Base-by-base conservation (phyloP, 2,329 filamentous ascomycete species). In the Apiospora rasikravindrae region DNA sequence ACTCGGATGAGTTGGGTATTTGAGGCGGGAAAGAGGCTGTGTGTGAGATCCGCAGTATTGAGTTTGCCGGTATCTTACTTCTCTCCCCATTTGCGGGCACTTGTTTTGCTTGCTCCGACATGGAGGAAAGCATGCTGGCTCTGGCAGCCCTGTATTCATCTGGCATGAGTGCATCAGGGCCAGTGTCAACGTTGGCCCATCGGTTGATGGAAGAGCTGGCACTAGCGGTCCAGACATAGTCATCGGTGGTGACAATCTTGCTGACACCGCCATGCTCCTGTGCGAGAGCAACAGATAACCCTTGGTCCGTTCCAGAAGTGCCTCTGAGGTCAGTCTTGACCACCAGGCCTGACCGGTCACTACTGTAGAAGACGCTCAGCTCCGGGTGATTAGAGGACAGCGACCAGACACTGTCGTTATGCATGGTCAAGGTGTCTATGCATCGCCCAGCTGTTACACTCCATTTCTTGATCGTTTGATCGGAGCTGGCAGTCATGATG, bases 401-500 rank as follows among this genome's bases (percentile, higher is more conserved):
- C 1, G 94, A 97, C 96, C 96, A 99, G 29, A 99, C 94, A 80
- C 95, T 98, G 80, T 98, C 95, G 80, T 97, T 97, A 84, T 99
- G 96, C 96, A 99, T 99, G 71, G 95, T 98, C 77, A 99, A 89
- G 0, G 96, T 99, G 83, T 98, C 94, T 92, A 98, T 96, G 86
- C 96, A 99, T 77, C 96, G 89, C 71, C 96, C 96, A 29, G 95
- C 96, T 14, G 94, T 96, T 77, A 98, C 92, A 76, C 95, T 98
- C 96, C 96, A 99, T 72, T 98, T 91, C 84, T 99, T 99, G 85
- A 99, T 92, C 0, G 96, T 98, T 83, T 97, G 95, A 81, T 99
- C 96, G 1, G 96, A 96, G 77, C 95, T 98, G 19, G 94, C 95
- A 0, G 96, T 98, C 87, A 99, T 90, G 77, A 99, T 94, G 53